Percentiles rank a stretch among this genome's conserved stretches.
These are phyloP conservation scores for Beauveria varroae DNA, from an alignment of 2,329 filamentous ascomycete genomes.

Conservation along the genomic window DNA sequence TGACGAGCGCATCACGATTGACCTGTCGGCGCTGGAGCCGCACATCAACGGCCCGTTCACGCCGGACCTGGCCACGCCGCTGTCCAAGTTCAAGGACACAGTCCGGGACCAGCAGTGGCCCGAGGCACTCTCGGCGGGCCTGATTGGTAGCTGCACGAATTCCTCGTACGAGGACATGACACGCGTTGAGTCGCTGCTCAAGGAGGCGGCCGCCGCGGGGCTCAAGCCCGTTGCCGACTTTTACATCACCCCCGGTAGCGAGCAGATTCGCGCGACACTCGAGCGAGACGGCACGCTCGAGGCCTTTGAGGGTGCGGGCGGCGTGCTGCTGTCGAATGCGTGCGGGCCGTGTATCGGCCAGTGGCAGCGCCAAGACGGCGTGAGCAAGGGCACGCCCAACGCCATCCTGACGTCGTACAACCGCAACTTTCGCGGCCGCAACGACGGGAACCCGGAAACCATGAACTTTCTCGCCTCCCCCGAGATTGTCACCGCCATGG, in stretches of 20 bases:
- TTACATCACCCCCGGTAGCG: constrained; percentile 92
- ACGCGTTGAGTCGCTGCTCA: constrained; percentile 83
- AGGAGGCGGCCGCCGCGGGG: constrained; percentile 83
- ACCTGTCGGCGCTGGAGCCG: constrained; percentile 84
- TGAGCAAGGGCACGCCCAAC: constrained; percentile 78
- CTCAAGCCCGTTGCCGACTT: constrained; percentile 85
- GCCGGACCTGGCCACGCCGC: constrained; percentile 84
- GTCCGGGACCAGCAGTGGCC: constrained; percentile 86
- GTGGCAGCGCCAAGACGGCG: constrained; percentile 86
- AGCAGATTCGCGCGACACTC: constrained; percentile 92
- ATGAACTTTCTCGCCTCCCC: constrained; percentile 99
- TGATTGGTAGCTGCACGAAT: constrained; percentile 98
- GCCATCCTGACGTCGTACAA: constrained; percentile 98
- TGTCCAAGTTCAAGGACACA: constrained; percentile 81
- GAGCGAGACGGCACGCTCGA: constrained; percentile 80
- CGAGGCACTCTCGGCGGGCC: constrained; percentile 77
- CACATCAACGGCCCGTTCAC: constrained; percentile 98
- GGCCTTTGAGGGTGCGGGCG: constrained; percentile 80
- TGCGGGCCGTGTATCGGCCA: constrained; percentile 92
- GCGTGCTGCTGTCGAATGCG: constrained; percentile 85
- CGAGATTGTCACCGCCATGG: constrained; percentile 93
- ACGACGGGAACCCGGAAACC: constrained; percentile 91
- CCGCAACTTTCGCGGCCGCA: constrained; percentile 94
- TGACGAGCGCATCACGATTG: constrained; percentile 83
- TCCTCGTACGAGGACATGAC: constrained; percentile 99